Percentiles rank a stretch among this genome's conserved stretches.
Conservation (phyloP, 2,329 filamentous ascomycete genomes). For the Arthrobotrys musiformis region DNA sequence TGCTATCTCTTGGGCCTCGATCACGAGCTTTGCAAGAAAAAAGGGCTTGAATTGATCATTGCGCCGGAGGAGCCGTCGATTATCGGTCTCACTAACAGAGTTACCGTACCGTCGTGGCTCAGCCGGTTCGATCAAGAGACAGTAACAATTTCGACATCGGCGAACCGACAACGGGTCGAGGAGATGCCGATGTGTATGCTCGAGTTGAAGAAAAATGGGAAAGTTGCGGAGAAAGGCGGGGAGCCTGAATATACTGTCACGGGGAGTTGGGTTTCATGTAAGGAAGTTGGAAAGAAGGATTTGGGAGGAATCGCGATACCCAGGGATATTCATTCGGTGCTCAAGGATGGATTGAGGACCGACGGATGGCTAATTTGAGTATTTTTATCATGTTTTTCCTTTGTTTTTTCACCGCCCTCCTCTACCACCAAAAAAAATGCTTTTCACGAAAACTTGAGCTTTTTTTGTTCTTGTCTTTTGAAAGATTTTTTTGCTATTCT, state of each 20-base stretch:
- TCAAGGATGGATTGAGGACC: conserved; percentile 30
- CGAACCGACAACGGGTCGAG: conserved; percentile 11
- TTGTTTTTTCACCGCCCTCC: too few species aligned
- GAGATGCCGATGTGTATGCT: conserved; percentile 51
- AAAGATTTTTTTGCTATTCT: neutral
- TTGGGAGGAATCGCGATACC: conserved; percentile 49
- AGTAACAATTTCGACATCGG: conserved; percentile 40
- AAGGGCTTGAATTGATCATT: conserved; percentile 45
- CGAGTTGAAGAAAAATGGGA: conserved; percentile 40
- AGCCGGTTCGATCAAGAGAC: conserved; percentile 46
- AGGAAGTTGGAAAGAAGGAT: conserved; percentile 38
- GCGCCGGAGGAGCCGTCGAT: conserved; percentile 48
- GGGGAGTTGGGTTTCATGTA: conserved; percentile 46
- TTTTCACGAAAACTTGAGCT: neutral
- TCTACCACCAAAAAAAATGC: neutral
- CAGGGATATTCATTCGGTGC: conserved; percentile 42
- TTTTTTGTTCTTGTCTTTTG: neutral
- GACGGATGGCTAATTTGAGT: conserved; percentile 48
- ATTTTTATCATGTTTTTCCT: conserved; percentile 7
- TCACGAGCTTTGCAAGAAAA: conserved; percentile 30
- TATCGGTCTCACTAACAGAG: conserved; percentile 49
- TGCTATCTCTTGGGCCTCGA: conserved; percentile 53
- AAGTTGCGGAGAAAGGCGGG: conserved; percentile 4
- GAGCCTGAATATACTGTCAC: conserved; percentile 40
- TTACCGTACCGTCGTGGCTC: conserved; percentile 49